A percentile compares a stretch with the other conserved stretches of the same genome.
Conservation (phyloP, 2,329 filamentous ascomycete species). For the Fusarium circinatum region DNA sequence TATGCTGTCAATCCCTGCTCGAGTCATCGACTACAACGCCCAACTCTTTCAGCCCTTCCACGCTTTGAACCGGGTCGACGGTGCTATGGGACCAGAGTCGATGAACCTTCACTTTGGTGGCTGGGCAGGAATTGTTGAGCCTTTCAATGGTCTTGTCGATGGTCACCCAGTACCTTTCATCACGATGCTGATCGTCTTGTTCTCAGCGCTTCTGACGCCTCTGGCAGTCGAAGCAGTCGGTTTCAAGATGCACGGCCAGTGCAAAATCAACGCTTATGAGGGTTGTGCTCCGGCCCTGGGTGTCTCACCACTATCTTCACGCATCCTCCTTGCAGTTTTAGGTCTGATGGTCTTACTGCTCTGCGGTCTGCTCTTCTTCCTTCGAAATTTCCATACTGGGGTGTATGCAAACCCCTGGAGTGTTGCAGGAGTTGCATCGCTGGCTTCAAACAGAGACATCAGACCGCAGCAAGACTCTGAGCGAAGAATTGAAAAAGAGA, state of each 20-base stretch:
- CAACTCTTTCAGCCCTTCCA: constrained; percentile 59
- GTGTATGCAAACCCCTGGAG: constrained; percentile 49
- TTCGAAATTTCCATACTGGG: constrained; percentile 39
- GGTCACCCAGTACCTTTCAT: constrained; percentile 44
- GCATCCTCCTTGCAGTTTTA: constrained; percentile 33
- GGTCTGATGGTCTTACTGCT: constrained; percentile 34
- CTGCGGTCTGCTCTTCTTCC: constrained; percentile 30
- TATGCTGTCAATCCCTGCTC: constrained; percentile 53
- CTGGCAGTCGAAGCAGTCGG: constrained; percentile 41
- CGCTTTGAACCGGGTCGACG: constrained; percentile 52
- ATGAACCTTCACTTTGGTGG: constrained; percentile 56
- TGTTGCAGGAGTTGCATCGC: constrained; percentile 39
- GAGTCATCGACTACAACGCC: constrained; percentile 56
- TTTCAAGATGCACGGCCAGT: constrained; percentile 42
- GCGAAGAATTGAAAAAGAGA: constrained; percentile 38
- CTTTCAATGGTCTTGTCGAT: constrained; percentile 47
- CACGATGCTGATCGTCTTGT: constrained; percentile 42
- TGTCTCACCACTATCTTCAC: constrained; percentile 33
- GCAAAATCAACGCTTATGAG: constrained; percentile 28
- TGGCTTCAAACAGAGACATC: constrained; percentile 40
- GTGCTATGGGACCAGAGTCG: constrained; percentile 54
- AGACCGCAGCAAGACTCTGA: constrained; percentile 35
- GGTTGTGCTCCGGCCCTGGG: constrained; percentile 41
- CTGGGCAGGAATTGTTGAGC: constrained; percentile 49
- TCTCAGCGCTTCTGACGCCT: constrained; percentile 36